Conservation (phyloP, 306 rosid genomes). For the Ochetophila trinervis region DNA sequence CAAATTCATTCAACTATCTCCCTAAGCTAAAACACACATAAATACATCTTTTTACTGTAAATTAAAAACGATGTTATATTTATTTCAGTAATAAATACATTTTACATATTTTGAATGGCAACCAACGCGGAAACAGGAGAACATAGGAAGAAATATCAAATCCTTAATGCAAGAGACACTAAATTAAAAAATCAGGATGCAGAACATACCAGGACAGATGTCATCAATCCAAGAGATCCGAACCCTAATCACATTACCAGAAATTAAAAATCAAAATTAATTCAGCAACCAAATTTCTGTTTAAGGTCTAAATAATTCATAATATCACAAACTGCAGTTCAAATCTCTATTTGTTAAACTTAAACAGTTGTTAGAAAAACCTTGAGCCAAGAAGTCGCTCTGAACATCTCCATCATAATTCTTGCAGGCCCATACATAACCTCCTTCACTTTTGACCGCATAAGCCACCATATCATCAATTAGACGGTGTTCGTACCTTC, state of each 20-base stretch:
- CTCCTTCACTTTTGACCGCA: constrained; percentile 97
- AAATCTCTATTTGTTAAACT: background rate
- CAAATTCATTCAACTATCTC: too few species aligned
- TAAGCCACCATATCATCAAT: constrained; percentile 99
- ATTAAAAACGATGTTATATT: too few species aligned
- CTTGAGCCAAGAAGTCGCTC: constrained; percentile 99
- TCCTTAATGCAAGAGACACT: background rate
- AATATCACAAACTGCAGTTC: background rate
- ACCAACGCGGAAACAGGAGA: background rate
- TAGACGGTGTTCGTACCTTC: constrained; percentile 97
- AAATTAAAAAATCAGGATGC: too few species aligned
- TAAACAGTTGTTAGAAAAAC: constrained; percentile 33
- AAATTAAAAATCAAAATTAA: constrained; percentile 22
- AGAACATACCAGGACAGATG: constrained; percentile 85
- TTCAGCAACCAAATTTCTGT: background rate
- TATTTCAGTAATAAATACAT: too few species aligned
- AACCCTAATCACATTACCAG: constrained; percentile 56
- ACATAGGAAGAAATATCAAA: background rate
- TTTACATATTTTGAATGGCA: too few species aligned
- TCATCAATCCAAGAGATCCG: constrained; percentile 99
- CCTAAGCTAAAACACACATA: too few species aligned
- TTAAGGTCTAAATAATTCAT: background rate
- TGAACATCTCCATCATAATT: constrained; percentile 99
- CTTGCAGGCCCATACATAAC: constrained; percentile 99
- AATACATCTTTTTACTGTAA: too few species aligned